Base-by-base conservation (phyloP, 495 filamentous ascomycete species). In the Trichocladium uniseriatum region DNA sequence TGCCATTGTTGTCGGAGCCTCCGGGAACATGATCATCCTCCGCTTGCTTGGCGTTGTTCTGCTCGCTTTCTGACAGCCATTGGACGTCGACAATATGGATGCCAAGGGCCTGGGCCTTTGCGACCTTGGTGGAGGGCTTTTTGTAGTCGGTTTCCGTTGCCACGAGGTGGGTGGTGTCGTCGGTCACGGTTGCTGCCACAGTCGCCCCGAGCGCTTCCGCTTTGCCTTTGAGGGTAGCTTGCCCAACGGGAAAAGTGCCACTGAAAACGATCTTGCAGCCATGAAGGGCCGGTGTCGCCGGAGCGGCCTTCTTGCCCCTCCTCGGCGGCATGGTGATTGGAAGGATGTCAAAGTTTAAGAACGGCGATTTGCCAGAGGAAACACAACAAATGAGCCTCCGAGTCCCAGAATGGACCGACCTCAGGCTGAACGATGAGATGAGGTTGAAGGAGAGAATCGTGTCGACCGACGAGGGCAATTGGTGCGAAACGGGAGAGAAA, bases 131-230 rank as follows among this genome's bases (percentile, higher is more conserved):
- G 2, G 66, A 66, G 0, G 66, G 59, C 36, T 79, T 81, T 19
- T 72, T 69, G 21, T 73, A 70, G 35, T 82, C 79, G 28, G 60
- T 64, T 14, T 71, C 60, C 1, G 71, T 79, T 0, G 77, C 73
- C 18, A 88, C 51, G 0, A 88, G 60, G 53, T 86, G 81, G 0
- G 81, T 87, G 5, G 74, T 77, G 5, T 66, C 55, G 9, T 64
- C 53, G 7, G 68, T 71, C 16, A 85, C 69, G 0, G 65, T 51
- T 31, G 65, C 67, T 15, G 56, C 64, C 28, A 78, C 70, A 6
- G 55, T 60, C 0, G 70, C 83, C 2, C 81, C 80, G 20, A 77
- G 67, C 0, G 46, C 42, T 18, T 67, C 64, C 22, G 83, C 69
- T 15, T 68, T 62, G 15, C 59, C 56, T 53, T 73, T 69, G 11